Evolutionary conservation across 108 stramenopile genomes (phyloP).

Genomic region (Pseudonitzschia pungens): DNA sequence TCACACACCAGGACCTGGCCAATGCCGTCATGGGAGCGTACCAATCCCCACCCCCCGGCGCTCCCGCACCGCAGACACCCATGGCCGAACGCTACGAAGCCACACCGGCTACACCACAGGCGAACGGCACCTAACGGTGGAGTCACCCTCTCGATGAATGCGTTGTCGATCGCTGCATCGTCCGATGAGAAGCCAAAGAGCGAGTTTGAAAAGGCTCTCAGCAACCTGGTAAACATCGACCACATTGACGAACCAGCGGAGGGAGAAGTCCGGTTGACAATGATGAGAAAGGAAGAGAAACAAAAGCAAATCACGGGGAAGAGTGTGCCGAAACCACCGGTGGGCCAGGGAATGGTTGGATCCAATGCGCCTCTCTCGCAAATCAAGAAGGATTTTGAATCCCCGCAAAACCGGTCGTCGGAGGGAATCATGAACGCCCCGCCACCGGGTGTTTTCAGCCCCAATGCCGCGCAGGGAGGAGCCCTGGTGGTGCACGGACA

Average conservation of each 20-base stretch:
- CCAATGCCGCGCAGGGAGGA: constrained; percentile 44
- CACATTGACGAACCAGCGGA: constrained; percentile 60
- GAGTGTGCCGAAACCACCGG: constrained; percentile 48
- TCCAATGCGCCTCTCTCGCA: constrained; percentile 42
- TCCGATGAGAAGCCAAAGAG: constrained; percentile 38
- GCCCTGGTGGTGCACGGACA: constrained; percentile 57
- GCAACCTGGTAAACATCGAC: constrained; percentile 60
- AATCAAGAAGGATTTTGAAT: constrained; percentile 35
- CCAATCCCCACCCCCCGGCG: constrained; percentile 10
- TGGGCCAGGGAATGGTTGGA: constrained; percentile 30
- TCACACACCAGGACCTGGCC: constrained; percentile 42
- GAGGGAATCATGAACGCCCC: constrained; percentile 55
- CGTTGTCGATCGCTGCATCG: constrained; percentile 16
- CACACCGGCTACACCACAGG: not conserved
- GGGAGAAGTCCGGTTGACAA: constrained; percentile 45
- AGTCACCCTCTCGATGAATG: constrained; percentile 36
- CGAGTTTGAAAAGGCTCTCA: constrained; percentile 47
- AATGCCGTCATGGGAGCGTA: constrained; percentile 38
- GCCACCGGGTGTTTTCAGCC: constrained; percentile 41
- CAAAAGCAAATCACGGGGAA: constrained; percentile 43
- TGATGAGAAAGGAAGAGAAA: constrained; percentile 48
- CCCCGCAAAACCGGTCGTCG: constrained; percentile 22
- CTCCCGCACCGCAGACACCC: constrained; percentile 25
- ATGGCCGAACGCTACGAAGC: constrained; percentile 11
- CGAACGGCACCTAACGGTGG: not conserved